These are phyloP conservation scores for Aspergillus ochraceoroseus DNA, from an alignment of 2,329 filamentous ascomycete genomes.

Conservation along the genomic window DNA sequence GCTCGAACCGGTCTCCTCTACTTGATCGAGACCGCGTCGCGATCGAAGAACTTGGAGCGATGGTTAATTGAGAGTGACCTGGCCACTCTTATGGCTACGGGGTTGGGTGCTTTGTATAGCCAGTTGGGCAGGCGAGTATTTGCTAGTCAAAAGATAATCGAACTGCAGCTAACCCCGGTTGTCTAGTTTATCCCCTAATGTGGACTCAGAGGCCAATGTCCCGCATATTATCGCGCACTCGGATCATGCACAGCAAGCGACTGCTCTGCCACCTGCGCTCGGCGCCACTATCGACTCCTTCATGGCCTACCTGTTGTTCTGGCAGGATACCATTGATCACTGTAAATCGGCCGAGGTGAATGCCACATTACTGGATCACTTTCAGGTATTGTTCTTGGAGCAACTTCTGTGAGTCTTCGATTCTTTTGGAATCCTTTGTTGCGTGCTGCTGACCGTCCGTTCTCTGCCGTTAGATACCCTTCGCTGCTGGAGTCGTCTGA, in stretches of 20 bases:
- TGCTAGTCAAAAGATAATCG: no score
- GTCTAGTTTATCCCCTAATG: slow-evolving; percentile 70
- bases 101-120: slow-evolving; percentile 72
- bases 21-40: slow-evolving; percentile 88
- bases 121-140: slow-evolving; percentile 56
- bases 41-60: slow-evolving; percentile 74
- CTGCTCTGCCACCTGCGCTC: slow-evolving; percentile 72
- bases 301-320: slow-evolving; percentile 89
- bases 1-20: slow-evolving; percentile 90
- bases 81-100: slow-evolving; percentile 94
- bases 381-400: slow-evolving; percentile 92
- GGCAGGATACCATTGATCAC: slow-evolving; percentile 97
- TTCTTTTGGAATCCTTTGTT: background rate
- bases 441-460: slow-evolving; percentile 6
- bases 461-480: slow-evolving; percentile 63
- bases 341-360: slow-evolving; percentile 89
- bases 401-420: slow-evolving; percentile 68
- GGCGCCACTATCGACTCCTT: slow-evolving; percentile 88
- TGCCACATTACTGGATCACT: slow-evolving; percentile 89
- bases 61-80: slow-evolving; percentile 98
- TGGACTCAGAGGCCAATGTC: slow-evolving; percentile 56
- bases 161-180: background rate
- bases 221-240: slow-evolving; percentile 83
- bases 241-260: slow-evolving; percentile 72
- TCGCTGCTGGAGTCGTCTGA: slow-evolving; percentile 95